Base-by-base conservation (phyloP, 2,329 filamentous ascomycete species). In the Aureobasidium zeae region DNA sequence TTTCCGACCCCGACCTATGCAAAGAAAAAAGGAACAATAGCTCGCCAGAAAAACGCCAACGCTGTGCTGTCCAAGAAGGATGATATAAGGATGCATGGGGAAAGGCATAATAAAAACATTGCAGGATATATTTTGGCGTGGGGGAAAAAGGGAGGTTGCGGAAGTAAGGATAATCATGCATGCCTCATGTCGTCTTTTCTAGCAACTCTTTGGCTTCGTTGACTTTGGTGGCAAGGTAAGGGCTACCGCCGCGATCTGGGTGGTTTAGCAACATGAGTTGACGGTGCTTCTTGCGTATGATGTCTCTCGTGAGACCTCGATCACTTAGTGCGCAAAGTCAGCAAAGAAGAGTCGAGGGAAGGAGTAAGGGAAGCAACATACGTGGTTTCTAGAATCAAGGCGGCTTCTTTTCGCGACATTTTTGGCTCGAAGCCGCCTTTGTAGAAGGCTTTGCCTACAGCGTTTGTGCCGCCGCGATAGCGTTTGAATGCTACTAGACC, bases 151-250 rank as follows among this genome's bases (percentile, higher is more conserved):
- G n/a, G n/a, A n/a, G n/a, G n/a, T n/a, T n/a, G n/a, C n/a, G n/a
- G n/a, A n/a, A n/a, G n/a, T 25, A 25, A 7, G 16, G 31, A 9
- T 13, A 7, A 34, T 16, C 20, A 26, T 28, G 15, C 6, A 12
- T 16, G n/a, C n/a, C n/a, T 49, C 38, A 51, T 28, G 53, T 46
- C 21, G 52, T 55, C 53, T 94, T 95, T 62, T 98, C 91, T 53
- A 98, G 63, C 51, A 96, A 77, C 63, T 96, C 89, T 66, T 98
- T 98, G 28, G 91, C 91, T 65, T 98, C 91, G 67, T 98, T 98
- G 61, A 98, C 83, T 66, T 98, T 98, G 43, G 88, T 95, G 11
- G 91, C 91, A 32, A 98, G 70, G 62, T 96, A 98, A 6, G 91
- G 91, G 60, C 87, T 95, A 28, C 91, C 91, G 52, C 91, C 91